Evolutionary conservation across 129 eudicot species (phyloP), one percentile per base, ranked within the genome.

Genomic region (Chrysanthemum seticuspe): DNA sequence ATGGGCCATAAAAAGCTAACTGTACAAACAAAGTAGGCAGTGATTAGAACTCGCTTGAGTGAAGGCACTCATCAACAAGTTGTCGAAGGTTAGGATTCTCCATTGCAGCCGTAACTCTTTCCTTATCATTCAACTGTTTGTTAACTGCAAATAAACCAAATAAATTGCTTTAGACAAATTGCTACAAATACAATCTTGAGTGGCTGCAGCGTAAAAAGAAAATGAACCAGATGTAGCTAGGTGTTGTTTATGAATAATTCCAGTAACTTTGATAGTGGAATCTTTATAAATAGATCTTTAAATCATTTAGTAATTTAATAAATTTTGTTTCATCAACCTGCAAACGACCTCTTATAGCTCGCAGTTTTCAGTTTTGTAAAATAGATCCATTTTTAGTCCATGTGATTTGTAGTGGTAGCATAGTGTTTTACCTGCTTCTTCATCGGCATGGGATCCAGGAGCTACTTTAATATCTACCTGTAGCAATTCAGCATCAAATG

Each of bases 361-460:
- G 34, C 44, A 14, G 50, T 27, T 69, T 69, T 52, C 44, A 14
- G 50, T 27, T 69, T 69, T 52, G 53, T 23, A 60, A 72, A 48
- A 6, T 13, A 62, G 27, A 61, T 44, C 5, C 61, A 57, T 52
- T 27, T 12, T 70, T 54, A 52, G 29, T 15, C 16, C 68, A 64
- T 69, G 7, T 36, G 52, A 70, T 51, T 25, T 6, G 19, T 36
- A 13, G 63, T 34, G n/a, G 12, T 23, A 16, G 45, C 16, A 29
- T 55, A 57, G 6, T 77, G 12, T 55, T 52, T 70, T 65, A 92
- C 98, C 95, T 82, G 95, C 80, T 62, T 76, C 96, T 86, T 92
- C 98, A 85, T 87, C 73, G 40, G 98, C 98, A 80, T 92, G 98
- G 65, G 98, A 87, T 73, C 96, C 96, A 72, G 95, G 91, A 45